Evolutionary conservation across 192 early-diverging fungal genomes (phyloP).

Genomic region (Polychytrium aggregatum): DNA sequence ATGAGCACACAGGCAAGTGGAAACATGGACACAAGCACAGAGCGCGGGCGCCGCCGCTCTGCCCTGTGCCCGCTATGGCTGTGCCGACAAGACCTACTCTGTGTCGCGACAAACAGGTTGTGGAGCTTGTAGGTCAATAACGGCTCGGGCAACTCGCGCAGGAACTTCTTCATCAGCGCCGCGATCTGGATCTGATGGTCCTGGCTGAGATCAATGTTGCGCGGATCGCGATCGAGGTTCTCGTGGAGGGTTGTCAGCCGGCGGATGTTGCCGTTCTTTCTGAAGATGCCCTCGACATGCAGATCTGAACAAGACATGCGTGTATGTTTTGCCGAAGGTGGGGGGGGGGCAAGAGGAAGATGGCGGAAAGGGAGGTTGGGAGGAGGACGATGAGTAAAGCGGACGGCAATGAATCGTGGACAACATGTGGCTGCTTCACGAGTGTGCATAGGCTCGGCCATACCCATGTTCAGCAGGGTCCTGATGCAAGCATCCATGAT

Average conservation of each 20-base stretch:
- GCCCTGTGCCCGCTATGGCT: constrained; percentile 1
- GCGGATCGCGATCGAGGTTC: constrained; percentile 71
- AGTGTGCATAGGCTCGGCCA: no score
- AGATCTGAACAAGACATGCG: constrained; percentile 38
- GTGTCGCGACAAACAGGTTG: constrained; percentile 69
- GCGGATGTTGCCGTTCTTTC: constrained; percentile 96
- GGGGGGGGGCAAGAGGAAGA: no score
- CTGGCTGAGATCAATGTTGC: constrained; percentile 51
- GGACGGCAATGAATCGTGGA: not conserved
- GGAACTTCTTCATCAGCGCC: constrained; percentile 90
- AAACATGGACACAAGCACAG: not conserved
- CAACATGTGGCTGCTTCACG: no score
- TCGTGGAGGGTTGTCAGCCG: constrained; percentile 78
- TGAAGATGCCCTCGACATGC: constrained; percentile 86
- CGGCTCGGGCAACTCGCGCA: constrained; percentile 92
- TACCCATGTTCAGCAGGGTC: constrained; percentile 65
- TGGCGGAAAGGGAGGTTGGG: no score
- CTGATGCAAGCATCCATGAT: constrained; percentile 75
- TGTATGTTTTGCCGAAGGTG: no score
- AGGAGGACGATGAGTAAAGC: not conserved
- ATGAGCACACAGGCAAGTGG: not conserved
- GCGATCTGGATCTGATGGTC: constrained; percentile 83
- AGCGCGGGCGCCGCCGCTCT: not conserved
- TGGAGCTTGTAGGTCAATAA: constrained; percentile 83
- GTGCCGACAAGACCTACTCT: constrained; percentile 30